Evolutionary conservation across 345 rosid genomes (phyloP), one percentile per base, ranked within the genome.

Genomic region (Triadica sebifera): DNA sequence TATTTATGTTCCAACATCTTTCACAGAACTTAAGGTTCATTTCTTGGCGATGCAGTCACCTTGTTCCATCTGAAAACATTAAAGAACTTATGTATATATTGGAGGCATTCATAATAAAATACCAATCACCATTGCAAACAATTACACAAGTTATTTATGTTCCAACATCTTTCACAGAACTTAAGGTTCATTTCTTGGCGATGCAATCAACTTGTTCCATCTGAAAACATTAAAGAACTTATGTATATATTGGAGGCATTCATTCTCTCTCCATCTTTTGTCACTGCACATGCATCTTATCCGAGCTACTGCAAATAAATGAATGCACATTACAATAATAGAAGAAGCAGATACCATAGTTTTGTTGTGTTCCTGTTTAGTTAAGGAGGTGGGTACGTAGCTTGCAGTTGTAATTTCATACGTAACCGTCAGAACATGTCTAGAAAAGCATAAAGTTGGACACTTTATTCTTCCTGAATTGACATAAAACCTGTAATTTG

Each of bases 391-490:
- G 69, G 93, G 89, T 13, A 84, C 22, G 46, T 90, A 90, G 84
- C 93, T 92, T 74, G 89, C 82, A 65, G 77, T 79, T 37, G 85
- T 79, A 65, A 87, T 72, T 38, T 85, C 87, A 74, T 75, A 84
- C 15, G 87, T 77, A 69, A 78, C 46, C 2, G 93, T 86, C 71
- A 90, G 97, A 62, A 88, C 73, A 71, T 76, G 76, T 82, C 89
- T 85, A 61, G 80, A 79, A 9, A 84, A 87, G 74, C 88, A 87
- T 67, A 29, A 29, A 29, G 34, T 29, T 29, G 85, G 86, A 81
- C 58, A 74, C 24, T 76, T 81, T 20, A 55, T 64, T 15, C 75
- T 29, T 57, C 56, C 75, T 17, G 76, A 70, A 55, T 76, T 81
- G 29, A n/a, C 50, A 69, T 34, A 67, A 69, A 74, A 39, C 82